These are phyloP conservation scores for Auricularia sp. DNA, from an alignment of 768 basidiomycete species.

Conservation along the genomic window DNA sequence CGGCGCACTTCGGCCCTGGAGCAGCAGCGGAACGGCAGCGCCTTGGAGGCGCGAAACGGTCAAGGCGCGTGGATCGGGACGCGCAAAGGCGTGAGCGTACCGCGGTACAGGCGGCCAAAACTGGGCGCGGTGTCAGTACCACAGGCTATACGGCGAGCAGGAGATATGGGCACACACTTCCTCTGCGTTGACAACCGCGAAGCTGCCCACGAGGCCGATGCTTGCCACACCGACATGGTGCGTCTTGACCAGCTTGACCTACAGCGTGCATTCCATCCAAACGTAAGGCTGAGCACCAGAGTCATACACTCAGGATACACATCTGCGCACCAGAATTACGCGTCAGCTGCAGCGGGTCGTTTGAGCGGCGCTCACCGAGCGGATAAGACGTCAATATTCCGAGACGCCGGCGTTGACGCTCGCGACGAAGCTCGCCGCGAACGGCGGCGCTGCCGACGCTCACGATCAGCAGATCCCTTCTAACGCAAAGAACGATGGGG, in stretches of 20 bases:
- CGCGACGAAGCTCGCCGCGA: constrained; percentile 82
- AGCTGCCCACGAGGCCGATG: constrained; percentile 72
- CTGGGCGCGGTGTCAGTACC: constrained; percentile 28
- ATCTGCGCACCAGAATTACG: constrained; percentile 38
- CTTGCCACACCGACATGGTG: constrained; percentile 75
- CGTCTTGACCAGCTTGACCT: constrained; percentile 99
- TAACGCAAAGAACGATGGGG: too few relatives aligned
- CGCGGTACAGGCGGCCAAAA: constrained; percentile 78
- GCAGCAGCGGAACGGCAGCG: constrained; percentile 85
- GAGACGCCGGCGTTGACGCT: constrained; percentile 88
- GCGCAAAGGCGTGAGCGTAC: constrained; percentile 24
- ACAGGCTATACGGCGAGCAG: constrained; percentile 2
- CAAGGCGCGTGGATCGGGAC: background rate
- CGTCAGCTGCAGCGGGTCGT: constrained; percentile 1
- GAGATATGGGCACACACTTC: constrained; percentile 62
- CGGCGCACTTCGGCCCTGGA: constrained; percentile 97
- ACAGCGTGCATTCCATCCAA: background rate
- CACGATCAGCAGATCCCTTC: too few relatives aligned
- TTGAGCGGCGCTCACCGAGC: constrained; percentile 47
- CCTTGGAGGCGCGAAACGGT: constrained; percentile 31
- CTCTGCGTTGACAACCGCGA: constrained; percentile 71
- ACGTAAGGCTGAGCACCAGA: too few relatives aligned
- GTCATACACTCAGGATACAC: constrained; percentile 39
- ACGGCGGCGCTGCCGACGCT: constrained; percentile 55
- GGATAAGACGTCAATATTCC: constrained; percentile 72